phyloP scores from a whole-genome alignment of 352 stramenopile species.

The Phytophthora pluvialis region DNA sequence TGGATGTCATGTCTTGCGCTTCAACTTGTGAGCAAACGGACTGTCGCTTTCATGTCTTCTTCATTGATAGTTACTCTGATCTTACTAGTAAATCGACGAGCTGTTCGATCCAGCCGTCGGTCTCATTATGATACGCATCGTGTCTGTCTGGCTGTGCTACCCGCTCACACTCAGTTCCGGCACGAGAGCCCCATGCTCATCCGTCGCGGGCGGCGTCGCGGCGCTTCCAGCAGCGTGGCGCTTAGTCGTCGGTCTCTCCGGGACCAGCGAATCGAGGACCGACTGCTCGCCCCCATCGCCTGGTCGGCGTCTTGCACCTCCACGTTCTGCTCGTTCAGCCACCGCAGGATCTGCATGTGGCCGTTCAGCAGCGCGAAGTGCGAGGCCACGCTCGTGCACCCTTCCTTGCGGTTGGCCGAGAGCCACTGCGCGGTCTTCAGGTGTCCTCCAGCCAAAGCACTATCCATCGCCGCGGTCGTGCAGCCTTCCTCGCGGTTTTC shows the following conservation, averaged over 20 bases:
- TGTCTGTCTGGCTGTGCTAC: constrained; percentile 3
- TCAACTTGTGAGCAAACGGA: constrained; percentile 11
- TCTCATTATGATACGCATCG: constrained; percentile 18
- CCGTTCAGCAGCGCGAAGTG: constrained; percentile 75
- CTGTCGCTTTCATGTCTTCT: constrained; percentile 6
- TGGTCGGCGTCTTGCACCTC: constrained; percentile 20
- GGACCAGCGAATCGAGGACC: constrained; percentile 22
- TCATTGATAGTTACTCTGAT: constrained; percentile 10
- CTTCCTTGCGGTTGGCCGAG: constrained; percentile 59
- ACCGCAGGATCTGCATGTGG: constrained; percentile 67
- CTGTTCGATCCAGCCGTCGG: constrained; percentile 31
- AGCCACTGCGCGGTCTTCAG: constrained; percentile 77
- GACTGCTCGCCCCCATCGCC: background rate
- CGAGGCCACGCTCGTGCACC: constrained; percentile 73
- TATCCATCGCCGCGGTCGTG: constrained; percentile 77
- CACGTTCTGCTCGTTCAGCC: constrained; percentile 61
- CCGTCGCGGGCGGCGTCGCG: constrained; percentile 31
- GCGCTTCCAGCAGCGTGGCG: constrained; percentile 38
- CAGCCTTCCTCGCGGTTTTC: constrained; percentile 67
- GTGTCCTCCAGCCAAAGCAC: constrained; percentile 68
- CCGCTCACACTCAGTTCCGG: constrained; percentile 26
- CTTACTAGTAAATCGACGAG: background rate
- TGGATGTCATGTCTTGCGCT: constrained; percentile 18
- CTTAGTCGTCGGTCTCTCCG: constrained; percentile 43
- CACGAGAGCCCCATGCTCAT: constrained; percentile 38